Conservation (phyloP, 2,329 filamentous ascomycete species). For the Alternaria arborescens region DNA sequence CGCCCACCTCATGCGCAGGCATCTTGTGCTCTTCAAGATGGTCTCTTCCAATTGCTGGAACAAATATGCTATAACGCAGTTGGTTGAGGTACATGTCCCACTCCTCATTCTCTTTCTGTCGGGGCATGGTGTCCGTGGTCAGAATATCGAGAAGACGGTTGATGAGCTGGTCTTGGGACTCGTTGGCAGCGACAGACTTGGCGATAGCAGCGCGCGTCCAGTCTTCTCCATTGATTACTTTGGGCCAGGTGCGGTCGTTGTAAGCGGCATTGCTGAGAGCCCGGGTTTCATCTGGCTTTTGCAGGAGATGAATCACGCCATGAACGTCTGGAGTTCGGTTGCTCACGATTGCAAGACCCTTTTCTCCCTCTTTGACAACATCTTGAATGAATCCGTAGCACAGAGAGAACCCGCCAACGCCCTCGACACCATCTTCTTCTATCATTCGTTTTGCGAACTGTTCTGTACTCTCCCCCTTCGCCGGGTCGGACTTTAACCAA, state of each 20-base stretch:
- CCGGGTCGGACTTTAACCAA: slow-evolving; percentile 60
- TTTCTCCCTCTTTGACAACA: slow-evolving; percentile 33
- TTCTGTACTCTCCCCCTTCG: slow-evolving; percentile 53
- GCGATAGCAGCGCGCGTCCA: slow-evolving; percentile 61
- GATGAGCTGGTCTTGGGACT: slow-evolving; percentile 61
- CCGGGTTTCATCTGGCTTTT: slow-evolving; percentile 60
- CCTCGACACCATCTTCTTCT: slow-evolving; percentile 62
- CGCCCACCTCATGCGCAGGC: slow-evolving; percentile 50
- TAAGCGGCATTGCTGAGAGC: slow-evolving; percentile 70
- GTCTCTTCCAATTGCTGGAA: slow-evolving; percentile 64
- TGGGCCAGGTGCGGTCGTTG: slow-evolving; percentile 68
- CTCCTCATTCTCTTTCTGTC: slow-evolving; percentile 57
- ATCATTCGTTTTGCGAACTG: slow-evolving; percentile 65
- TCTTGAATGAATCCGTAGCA: slow-evolving; percentile 65
- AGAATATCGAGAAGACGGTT: slow-evolving; percentile 62
- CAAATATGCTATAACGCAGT: slow-evolving; percentile 67
- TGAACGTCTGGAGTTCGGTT: slow-evolving; percentile 65
- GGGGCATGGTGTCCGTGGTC: slow-evolving; percentile 64
- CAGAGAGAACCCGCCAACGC: slow-evolving; percentile 70
- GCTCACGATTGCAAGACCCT: slow-evolving; percentile 65
- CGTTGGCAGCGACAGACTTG: slow-evolving; percentile 53
- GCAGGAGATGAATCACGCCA: slow-evolving; percentile 62
- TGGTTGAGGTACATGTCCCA: slow-evolving; percentile 65
- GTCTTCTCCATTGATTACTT: slow-evolving; percentile 66
- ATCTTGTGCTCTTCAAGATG: slow-evolving; percentile 51